Base-by-base conservation (phyloP, 495 filamentous ascomycete species). In the Lepidopterella palustris region DNA sequence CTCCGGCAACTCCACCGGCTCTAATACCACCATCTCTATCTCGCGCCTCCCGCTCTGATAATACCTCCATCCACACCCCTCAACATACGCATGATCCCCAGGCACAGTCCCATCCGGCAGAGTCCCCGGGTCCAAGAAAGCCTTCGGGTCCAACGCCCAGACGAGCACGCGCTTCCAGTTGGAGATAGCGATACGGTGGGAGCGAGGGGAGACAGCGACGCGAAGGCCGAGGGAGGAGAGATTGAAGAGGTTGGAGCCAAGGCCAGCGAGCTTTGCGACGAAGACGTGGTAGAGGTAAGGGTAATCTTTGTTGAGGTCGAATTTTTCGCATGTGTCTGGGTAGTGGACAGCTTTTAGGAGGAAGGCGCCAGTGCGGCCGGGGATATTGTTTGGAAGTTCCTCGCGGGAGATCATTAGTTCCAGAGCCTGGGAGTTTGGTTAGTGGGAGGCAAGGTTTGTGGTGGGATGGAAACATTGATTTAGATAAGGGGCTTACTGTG, bases 321-420 rank as follows among this genome's bases (percentile, higher is more conserved):
- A 60, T 5, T 5, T 28, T n/a, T 53, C 28, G 52, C 64, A 66
- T n/a, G 2, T 18, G 5, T 20, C 15, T 11, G 32, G 51, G 53
- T 60, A 57, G 23, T 66, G 31, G 10, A 66, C 21, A 0, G 64
- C 56, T 54, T 60, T 66, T 28, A 66, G 51, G 27, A 66, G 55
- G 42, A 49, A 66, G 28, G 64, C 56, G 32, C 64, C 59, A 8
- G 39, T 45, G 49, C 59, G 63, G 15, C 51, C 48, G 13, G 25
- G 47, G 15, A 35, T 15, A 9, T 15, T 13, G 8, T 27, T 25
- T 25, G 20, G 47, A 31, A 20, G 15, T 26, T 58, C 49, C 24
- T 51, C 53, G 39, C 58, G 62, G 11, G 53, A 35, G 28, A 65
- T 60, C 29, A 55, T 51, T 23, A 65, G 35, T 40, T 55, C 35